Evolutionary conservation across 2,329 filamentous ascomycete species (phyloP), one percentile per base, ranked within the genome.

Genomic region (Plectosphaerella plurivora): DNA sequence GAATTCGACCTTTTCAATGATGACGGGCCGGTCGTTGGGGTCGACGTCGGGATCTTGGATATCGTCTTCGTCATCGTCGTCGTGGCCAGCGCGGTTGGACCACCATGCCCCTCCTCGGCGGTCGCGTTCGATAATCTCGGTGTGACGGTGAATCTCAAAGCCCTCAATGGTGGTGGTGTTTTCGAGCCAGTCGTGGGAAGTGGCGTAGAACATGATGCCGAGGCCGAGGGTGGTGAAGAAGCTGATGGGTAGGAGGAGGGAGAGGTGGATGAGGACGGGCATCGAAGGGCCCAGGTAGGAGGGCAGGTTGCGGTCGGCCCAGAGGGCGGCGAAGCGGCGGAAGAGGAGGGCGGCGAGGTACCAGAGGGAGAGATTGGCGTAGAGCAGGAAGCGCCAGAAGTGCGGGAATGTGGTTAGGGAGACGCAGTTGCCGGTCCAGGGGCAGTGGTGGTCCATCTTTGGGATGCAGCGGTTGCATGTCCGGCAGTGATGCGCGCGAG

Each of bases 391-490:
- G 60, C 89, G 88, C 46, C 91, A 58, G 68, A 94, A 94, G 71
- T 93, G 86, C 8, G 90, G 89, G 61, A 91, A 89, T 1, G 88
- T 92, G 55, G 84, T 86, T 67, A 91, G 81, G 12, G 88, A 91
- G 50, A 94, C 88, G 72, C 90, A 95, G 70, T 92, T 93, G 55
- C 72, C 75, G 4, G 88, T 93, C 89, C 89, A 94, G 3, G 89
- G 88, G 64, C 89, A 94, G 72, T 95, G 89, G 70, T 91, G 88
- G 71, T 92, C 88, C 88, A 92, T 92, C 69, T 84, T 87, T 37
- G 87, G 86, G 47, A 91, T 81, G 68, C 88, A 91, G 60, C 86
- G 82, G 57, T 75, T 75, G 71, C 89, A 95, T 59, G 82, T 81
- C 57, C 84, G 86, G 72, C 90, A 95, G 74, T 95, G 90, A 74